Conservation (phyloP, 495 filamentous ascomycete species). For the Annulohypoxylon nitens region DNA sequence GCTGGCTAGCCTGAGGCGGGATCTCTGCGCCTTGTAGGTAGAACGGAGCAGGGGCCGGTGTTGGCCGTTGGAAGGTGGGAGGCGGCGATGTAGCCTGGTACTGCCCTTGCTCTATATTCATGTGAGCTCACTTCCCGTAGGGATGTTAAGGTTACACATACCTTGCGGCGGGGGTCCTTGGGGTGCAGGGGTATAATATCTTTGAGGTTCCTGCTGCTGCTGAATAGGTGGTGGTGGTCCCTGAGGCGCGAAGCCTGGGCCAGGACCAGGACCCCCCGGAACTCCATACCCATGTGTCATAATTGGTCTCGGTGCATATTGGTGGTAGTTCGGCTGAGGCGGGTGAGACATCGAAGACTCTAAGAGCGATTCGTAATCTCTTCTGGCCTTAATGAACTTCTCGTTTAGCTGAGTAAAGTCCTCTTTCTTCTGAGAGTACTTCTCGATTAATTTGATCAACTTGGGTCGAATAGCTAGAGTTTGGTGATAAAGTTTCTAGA, state of each 20-base stretch:
- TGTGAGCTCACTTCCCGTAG: constrained; percentile 50
- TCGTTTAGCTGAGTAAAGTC: constrained; percentile 98
- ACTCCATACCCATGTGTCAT: constrained; percentile 73
- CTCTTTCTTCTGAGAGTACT: constrained; percentile 99
- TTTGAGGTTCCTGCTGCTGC: constrained; percentile 73
- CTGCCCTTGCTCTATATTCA: constrained; percentile 53
- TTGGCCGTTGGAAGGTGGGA: constrained; percentile 62
- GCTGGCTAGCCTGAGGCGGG: constrained; percentile 53
- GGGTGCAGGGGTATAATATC: constrained; percentile 75
- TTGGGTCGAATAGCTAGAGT: constrained; percentile 95
- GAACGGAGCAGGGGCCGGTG: constrained; percentile 57
- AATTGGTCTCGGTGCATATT: constrained; percentile 75
- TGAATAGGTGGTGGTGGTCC: constrained; percentile 63
- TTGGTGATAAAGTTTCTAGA: constrained; percentile 86
- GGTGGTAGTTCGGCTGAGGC: constrained; percentile 72
- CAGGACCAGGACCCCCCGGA: constrained; percentile 54
- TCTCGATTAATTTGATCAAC: constrained; percentile 97
- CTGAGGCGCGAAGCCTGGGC: constrained; percentile 60
- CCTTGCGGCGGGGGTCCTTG: constrained; percentile 55
- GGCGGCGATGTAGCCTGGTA: constrained; percentile 62
- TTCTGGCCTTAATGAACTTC: constrained; percentile 98
- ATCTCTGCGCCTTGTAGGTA: constrained; percentile 63
- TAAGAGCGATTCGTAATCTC: constrained; percentile 95
- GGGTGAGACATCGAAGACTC: constrained; percentile 96
- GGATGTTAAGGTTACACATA: constrained; percentile 31